phyloP scores from a whole-genome alignment of 495 filamentous ascomycete species.

The Paragyromitra xinjiangensis region DNA sequence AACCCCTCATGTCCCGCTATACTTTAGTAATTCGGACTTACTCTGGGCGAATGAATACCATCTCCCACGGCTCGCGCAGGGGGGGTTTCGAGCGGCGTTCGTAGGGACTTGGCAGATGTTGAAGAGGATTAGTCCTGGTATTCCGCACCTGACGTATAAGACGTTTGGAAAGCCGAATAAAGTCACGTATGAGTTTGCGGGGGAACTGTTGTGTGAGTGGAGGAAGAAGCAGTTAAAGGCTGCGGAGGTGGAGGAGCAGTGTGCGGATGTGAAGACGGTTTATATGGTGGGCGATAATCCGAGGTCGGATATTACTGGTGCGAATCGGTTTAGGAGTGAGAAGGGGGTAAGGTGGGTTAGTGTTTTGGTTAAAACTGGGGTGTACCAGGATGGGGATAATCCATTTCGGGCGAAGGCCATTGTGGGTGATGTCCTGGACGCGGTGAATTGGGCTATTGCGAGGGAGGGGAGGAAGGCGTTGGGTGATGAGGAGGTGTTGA shows the following conservation, averaged over 20 bases:
- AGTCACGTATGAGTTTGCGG: conserved; percentile 83
- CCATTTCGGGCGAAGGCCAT: conserved; percentile 65
- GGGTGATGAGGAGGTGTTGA: background rate
- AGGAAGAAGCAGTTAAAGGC: conserved; percentile 65
- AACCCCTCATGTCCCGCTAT: conserved; percentile 75
- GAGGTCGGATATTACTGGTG: conserved; percentile 89
- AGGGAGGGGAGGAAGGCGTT: conserved; percentile 33
- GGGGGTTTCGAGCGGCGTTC: conserved; percentile 84
- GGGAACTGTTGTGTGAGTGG: conserved; percentile 67
- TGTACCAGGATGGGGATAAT: conserved; percentile 71
- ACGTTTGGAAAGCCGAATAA: conserved; percentile 85
- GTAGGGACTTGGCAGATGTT: conserved; percentile 72
- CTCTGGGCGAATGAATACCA: conserved; percentile 84
- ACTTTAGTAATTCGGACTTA: conserved; percentile 89
- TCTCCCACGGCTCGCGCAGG: conserved; percentile 90
- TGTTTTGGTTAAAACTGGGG: conserved; percentile 84
- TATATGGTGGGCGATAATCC: conserved; percentile 99
- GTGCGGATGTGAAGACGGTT: conserved; percentile 64
- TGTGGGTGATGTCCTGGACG: conserved; percentile 73
- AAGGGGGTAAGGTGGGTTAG: conserved; percentile 78
- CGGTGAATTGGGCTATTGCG: conserved; percentile 71
- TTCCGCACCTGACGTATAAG: conserved; percentile 68
- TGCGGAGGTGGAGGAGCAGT: conserved; percentile 58
- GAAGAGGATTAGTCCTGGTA: background rate
- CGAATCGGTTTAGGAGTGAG: conserved; percentile 75